Evolutionary conservation across 495 filamentous ascomycete genomes (phyloP).

Genomic region (Penicillium desertorum): DNA sequence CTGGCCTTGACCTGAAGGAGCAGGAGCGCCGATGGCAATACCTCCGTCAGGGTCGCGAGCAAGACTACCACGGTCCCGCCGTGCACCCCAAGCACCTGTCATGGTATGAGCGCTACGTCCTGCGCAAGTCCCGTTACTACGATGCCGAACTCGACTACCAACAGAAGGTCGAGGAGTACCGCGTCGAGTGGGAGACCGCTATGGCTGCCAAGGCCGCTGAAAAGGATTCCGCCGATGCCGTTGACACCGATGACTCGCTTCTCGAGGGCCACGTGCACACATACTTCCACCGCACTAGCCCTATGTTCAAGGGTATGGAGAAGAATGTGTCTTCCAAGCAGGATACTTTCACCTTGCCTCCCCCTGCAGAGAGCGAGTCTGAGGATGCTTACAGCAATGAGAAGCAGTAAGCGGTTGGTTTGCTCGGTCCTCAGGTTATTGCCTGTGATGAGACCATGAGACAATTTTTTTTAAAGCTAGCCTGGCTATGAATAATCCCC

Average conservation of each 20-base stretch:
- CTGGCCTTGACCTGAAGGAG: slow-evolving; percentile 89
- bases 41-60: slow-evolving; percentile 68
- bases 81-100: slow-evolving; percentile 84
- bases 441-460: background rate
- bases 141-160: slow-evolving; percentile 74
- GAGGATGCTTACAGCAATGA: slow-evolving; percentile 24
- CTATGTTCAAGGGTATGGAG: slow-evolving; percentile 51
- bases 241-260: slow-evolving; percentile 44
- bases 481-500: slow-evolving; percentile 5
- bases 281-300: slow-evolving; percentile 52
- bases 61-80: slow-evolving; percentile 86
- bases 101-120: slow-evolving; percentile 68
- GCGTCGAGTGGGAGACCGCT: slow-evolving; percentile 59
- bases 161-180: slow-evolving; percentile 78
- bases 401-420: slow-evolving; percentile 15
- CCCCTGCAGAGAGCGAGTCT: slow-evolving; percentile 37
- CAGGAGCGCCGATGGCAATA: slow-evolving; percentile 86
- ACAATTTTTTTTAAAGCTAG: background rate
- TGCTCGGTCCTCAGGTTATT: background rate
- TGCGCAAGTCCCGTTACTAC: slow-evolving; percentile 71
- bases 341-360: slow-evolving; percentile 43
- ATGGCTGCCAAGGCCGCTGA: slow-evolving; percentile 51
- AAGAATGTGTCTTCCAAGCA: slow-evolving; percentile 32
- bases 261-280: slow-evolving; percentile 47
- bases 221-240: slow-evolving; percentile 36